Percentiles rank a stretch among this genome's conserved stretches.
Conservation (phyloP, 2,329 filamentous ascomycete species). For the Elsinoe ampelina region DNA sequence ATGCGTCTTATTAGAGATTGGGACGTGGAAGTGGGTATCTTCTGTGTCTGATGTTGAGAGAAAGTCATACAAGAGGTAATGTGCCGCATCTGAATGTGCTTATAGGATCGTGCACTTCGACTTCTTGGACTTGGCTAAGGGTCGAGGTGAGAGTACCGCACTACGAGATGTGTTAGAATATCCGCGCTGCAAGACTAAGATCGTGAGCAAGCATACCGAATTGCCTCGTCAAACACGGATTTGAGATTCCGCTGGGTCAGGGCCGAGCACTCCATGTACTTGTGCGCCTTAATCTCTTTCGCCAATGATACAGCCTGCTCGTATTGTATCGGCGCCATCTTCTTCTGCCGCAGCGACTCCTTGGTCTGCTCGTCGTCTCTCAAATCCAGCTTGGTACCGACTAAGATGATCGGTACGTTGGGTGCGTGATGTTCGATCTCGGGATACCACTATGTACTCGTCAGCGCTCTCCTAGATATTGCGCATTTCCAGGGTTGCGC, state of each 20-base stretch:
- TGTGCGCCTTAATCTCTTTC: slow-evolving; percentile 91
- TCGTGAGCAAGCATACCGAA: slow-evolving; percentile 58
- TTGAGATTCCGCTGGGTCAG: slow-evolving; percentile 94
- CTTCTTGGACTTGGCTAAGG: slow-evolving; percentile 51
- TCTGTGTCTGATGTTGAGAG: background rate
- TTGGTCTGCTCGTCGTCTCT: slow-evolving; percentile 77
- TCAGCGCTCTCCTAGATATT: background rate
- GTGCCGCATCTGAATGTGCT: slow-evolving; percentile 10
- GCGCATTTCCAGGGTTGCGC: slow-evolving; percentile 23
- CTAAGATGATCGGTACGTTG: slow-evolving; percentile 89
- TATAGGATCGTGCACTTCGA: slow-evolving; percentile 62
- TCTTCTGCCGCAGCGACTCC: slow-evolving; percentile 76
- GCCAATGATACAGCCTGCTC: slow-evolving; percentile 81
- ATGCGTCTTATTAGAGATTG: background rate
- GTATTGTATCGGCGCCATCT: slow-evolving; percentile 95
- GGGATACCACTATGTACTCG: slow-evolving; percentile 69
- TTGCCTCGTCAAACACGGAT: slow-evolving; percentile 97
- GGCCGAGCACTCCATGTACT: slow-evolving; percentile 96
- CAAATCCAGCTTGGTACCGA: slow-evolving; percentile 93
- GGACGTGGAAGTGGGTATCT: slow-evolving; percentile 5
- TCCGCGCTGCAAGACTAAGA: background rate
- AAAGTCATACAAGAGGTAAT: slow-evolving; percentile 1
- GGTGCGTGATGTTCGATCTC: slow-evolving; percentile 97
- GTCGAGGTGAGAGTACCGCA: slow-evolving; percentile 62
- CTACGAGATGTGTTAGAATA: slow-evolving; percentile 33